These are phyloP conservation scores for Yamadazyma triangularis DNA, from an alignment of 1,139 yeast genomes.

Conservation along the genomic window DNA sequence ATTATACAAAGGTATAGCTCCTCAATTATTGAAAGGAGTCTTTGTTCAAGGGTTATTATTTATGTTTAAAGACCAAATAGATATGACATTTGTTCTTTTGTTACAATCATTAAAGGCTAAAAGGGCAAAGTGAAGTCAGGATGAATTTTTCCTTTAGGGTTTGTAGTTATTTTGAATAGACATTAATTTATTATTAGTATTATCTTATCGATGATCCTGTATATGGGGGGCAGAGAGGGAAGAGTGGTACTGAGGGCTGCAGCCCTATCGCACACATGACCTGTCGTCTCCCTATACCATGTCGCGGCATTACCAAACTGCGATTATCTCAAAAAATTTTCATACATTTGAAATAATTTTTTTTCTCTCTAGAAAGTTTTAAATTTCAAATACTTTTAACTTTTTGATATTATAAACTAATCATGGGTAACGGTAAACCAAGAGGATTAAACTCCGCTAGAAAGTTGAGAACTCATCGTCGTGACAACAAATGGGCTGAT, in stretches of 20 bases:
- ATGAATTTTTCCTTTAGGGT: no score
- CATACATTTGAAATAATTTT: slow-evolving; percentile 1
- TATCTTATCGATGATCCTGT: no score
- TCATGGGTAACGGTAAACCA: slow-evolving; percentile 91
- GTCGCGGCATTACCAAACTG: not conserved
- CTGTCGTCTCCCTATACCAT: not conserved
- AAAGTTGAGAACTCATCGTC: slow-evolving; percentile 99
- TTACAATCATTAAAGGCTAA: slow-evolving; percentile 28
- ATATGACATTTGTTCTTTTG: slow-evolving; percentile 38
- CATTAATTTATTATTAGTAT: not conserved
- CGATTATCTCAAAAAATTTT: not conserved
- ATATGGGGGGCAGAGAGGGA: no score
- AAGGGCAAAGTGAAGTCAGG: not conserved
- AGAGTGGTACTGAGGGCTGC: not conserved
- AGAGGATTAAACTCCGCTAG: slow-evolving; percentile 99
- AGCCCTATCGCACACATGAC: slow-evolving; percentile 1
- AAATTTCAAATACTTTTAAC: not conserved
- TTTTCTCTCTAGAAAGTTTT: slow-evolving; percentile 1
- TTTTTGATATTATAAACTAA: slow-evolving; percentile 15
- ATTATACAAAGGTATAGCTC: slow-evolving; percentile 72
- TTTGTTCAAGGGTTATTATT: slow-evolving; percentile 82
- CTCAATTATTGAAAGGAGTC: slow-evolving; percentile 79
- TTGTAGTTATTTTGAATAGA: no score
- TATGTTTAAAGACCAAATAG: slow-evolving; percentile 73
- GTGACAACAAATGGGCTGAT: slow-evolving; percentile 99